Evolutionary conservation across 1,139 yeast species (phyloP).

Genomic region (Trichomonascaceae sp.): DNA sequence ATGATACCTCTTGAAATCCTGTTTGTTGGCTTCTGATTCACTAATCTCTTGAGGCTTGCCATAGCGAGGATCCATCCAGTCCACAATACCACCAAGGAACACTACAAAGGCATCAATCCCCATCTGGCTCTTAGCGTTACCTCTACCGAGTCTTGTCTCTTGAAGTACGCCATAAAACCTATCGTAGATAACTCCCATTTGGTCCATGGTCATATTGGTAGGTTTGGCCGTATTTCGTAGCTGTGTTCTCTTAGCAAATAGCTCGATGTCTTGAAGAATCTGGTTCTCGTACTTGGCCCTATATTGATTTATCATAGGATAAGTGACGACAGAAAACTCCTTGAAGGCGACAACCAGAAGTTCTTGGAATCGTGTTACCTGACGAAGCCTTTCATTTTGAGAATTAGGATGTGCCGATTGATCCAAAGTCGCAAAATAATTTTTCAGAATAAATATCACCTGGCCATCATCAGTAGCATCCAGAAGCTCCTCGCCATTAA

Average conservation of each 20-base stretch:
- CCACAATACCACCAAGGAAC: constrained; percentile 75
- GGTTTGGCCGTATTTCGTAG: constrained; percentile 76
- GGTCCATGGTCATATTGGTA: constrained; percentile 49
- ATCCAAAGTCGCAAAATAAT: constrained; percentile 72
- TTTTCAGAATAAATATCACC: constrained; percentile 77
- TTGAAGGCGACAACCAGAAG: constrained; percentile 85
- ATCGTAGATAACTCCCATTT: constrained; percentile 72
- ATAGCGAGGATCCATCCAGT: constrained; percentile 49
- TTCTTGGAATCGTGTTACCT: constrained; percentile 82
- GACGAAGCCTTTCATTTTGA: constrained; percentile 53
- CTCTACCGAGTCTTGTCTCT: constrained; percentile 61
- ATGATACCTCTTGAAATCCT: constrained; percentile 24
- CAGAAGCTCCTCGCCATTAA: constrained; percentile 79
- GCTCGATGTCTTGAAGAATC: constrained; percentile 78
- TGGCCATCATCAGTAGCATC: constrained; percentile 87
- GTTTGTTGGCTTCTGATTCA: constrained; percentile 6
- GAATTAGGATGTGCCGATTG: constrained; percentile 76
- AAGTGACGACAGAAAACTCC: constrained; percentile 78
- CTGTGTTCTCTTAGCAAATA: constrained; percentile 89
- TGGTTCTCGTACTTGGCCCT: constrained; percentile 68
- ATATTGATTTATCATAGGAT: constrained; percentile 61
- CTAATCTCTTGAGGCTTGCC: constrained; percentile 11
- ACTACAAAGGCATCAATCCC: constrained; percentile 62
- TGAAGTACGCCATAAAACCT: constrained; percentile 76
- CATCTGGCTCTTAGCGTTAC: constrained; percentile 55